Conservation (phyloP, 345 rosid species). For the Populus euphratica region DNA sequence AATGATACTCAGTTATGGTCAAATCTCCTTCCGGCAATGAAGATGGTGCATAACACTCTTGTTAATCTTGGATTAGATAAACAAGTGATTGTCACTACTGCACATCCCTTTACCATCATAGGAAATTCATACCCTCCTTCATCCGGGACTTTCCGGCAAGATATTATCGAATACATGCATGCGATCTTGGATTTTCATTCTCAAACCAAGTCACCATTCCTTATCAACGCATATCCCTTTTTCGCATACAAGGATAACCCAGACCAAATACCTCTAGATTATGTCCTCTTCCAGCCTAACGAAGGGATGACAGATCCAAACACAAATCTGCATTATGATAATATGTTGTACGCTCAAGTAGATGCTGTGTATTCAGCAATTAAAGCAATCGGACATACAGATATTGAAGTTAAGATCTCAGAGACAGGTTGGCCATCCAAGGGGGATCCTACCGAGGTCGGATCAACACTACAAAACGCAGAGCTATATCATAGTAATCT, state of each 20-base stretch:
- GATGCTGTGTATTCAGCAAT: constrained; percentile 88
- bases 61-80: constrained; percentile 56
- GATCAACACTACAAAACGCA: constrained; percentile 76
- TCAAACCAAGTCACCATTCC: constrained; percentile 60
- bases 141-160: constrained; percentile 54
- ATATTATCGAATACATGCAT: constrained; percentile 46
- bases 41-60: constrained; percentile 43
- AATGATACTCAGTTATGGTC: constrained; percentile 33
- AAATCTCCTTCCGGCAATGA: constrained; percentile 78
- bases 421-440: constrained; percentile 99
- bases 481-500: constrained; percentile 68
- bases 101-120: constrained; percentile 62
- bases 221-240: constrained; percentile 85
- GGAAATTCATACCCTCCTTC: constrained; percentile 73
- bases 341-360: constrained; percentile 90
- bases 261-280: constrained; percentile 48
- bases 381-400: constrained; percentile 60
- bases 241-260: constrained; percentile 75
- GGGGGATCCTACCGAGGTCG: constrained; percentile 70
- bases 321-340: constrained; percentile 72
- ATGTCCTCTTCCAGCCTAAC: constrained; percentile 80
- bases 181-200: constrained; percentile 63
- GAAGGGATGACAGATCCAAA: constrained; percentile 52
- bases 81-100: constrained; percentile 64
- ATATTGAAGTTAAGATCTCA: constrained; percentile 62